These are phyloP conservation scores for Komagataella pseudopastoris DNA, from an alignment of 805 yeast genomes.

Conservation along the genomic window DNA sequence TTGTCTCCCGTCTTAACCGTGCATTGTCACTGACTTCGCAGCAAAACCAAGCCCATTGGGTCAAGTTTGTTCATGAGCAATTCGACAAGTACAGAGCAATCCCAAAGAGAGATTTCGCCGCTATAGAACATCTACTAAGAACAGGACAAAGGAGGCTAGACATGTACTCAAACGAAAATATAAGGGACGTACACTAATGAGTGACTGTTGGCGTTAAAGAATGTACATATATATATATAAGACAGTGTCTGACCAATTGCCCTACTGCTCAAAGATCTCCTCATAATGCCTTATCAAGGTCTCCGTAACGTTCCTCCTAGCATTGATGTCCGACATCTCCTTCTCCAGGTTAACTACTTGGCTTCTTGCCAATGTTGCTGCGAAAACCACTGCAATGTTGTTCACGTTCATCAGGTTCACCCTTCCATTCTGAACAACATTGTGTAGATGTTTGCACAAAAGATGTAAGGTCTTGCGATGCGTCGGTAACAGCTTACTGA, in stretches of 20 bases:
- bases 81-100: constrained; percentile 44
- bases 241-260: neutral
- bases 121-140: constrained; percentile 75
- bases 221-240: neutral
- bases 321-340: constrained; percentile 77
- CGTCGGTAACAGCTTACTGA: neutral
- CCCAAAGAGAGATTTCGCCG: constrained; percentile 68
- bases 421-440: constrained; percentile 37
- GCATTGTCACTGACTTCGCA: constrained; percentile 2
- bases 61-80: constrained; percentile 27
- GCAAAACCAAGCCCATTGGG: constrained; percentile 20
- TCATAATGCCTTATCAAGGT: constrained; percentile 41
- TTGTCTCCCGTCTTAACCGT: neutral
- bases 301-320: constrained; percentile 68
- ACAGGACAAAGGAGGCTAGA: constrained; percentile 63
- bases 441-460: constrained; percentile 38
- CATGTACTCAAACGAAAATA: constrained; percentile 55
- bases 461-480: neutral
- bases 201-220: neutral
- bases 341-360: constrained; percentile 46
- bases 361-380: constrained; percentile 83
- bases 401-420: constrained; percentile 71
- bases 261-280: constrained; percentile 17
- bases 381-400: constrained; percentile 84
- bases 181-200: constrained; percentile 45